These are phyloP conservation scores for Daldinia sp. DNA, from an alignment of 2,329 filamentous ascomycete genomes.

Conservation along the genomic window DNA sequence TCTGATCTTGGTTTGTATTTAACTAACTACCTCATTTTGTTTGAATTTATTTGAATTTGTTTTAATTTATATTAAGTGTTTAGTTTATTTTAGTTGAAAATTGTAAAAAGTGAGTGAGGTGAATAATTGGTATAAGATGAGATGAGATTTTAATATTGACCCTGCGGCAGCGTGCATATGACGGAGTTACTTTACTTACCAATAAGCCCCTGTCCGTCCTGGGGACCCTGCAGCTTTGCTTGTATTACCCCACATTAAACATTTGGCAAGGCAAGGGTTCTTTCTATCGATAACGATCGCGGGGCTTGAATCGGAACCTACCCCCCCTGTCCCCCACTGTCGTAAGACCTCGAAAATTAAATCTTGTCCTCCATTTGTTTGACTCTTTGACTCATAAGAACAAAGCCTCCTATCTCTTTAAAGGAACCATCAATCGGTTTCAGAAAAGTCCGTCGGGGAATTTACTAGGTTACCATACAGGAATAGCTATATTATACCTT, in stretches of 20 bases:
- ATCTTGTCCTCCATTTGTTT: slow-evolving; percentile 12
- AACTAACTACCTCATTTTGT: slow-evolving; percentile 4
- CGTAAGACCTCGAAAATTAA: slow-evolving; percentile 28
- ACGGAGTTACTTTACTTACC: not conserved
- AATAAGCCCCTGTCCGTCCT: not conserved
- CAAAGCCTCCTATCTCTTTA: slow-evolving; percentile 29
- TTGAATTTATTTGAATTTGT: not conserved
- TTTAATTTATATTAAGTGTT: not conserved
- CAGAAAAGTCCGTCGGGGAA: not conserved
- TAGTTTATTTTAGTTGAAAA: not conserved
- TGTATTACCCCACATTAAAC: not conserved
- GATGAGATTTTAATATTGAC: not conserved
- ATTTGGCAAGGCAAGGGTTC: not conserved
- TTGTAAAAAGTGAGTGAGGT: not conserved
- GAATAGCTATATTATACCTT: not conserved
- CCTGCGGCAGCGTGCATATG: not conserved
- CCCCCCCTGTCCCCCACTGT: slow-evolving; percentile 18
- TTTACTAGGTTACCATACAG: not conserved
- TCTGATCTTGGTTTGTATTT: slow-evolving; percentile 11
- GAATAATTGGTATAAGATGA: not conserved
- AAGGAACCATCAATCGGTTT: slow-evolving; percentile 10
- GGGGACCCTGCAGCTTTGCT: not conserved
- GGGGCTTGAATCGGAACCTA: slow-evolving; percentile 26
- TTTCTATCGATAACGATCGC: slow-evolving; percentile 30
- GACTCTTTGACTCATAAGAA: slow-evolving; percentile 31